Evolutionary conservation across 1,284 basidiomycete species (phyloP), one percentile per base, ranked within the genome.

Genomic region (Coriolopsis trogii): DNA sequence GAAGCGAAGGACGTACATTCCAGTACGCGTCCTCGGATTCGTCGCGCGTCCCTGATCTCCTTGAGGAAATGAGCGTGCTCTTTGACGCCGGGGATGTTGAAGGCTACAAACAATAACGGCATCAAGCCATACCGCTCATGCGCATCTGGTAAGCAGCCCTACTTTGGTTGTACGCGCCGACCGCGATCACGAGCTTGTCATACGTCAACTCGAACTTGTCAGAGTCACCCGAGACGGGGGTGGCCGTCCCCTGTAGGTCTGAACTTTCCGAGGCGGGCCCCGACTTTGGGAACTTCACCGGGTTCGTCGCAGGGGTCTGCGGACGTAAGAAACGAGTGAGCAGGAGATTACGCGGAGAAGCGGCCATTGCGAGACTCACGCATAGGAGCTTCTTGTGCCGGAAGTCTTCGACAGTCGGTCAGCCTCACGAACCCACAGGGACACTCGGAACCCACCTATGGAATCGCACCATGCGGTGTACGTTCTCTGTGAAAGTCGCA

Each of bases 131-230:
- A 10, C n/a, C 5, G 3, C 7, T n/a, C 15, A 28, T 25, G 21
- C 23, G 13, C 15, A 18, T 23, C 16, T 10, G 15, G 12, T n/a
- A 12, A 12, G 41, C 65, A 2, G 69, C 69, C 4, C 63, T 79
- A 85, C 86, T 94, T 63, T 93, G 91, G 1, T 82, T 85, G 69
- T 95, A 94, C 45, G 87, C 85, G 0, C 93, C 93, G 1, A 93
- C 90, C 2, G 89, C 84, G 46, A 95, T 84, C 39, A 95, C 82
- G 6, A 96, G 78, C 67, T 89, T 91, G 70, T 95, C 92, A 63
- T 89, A 93, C 15, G 56, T 53, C 15, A 67, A 46, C 39, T 44
- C 69, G 69, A 52, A 93, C 43, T 12, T 74, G 71, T 63, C 88
- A 85, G 29, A 49, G 39, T 49, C 49, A 20, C 45, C 56, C 1